A percentile compares a stretch with the other conserved stretches of the same genome.
Conservation (phyloP, 495 filamentous ascomycete genomes). For the Aspergillus egyptiacus region DNA sequence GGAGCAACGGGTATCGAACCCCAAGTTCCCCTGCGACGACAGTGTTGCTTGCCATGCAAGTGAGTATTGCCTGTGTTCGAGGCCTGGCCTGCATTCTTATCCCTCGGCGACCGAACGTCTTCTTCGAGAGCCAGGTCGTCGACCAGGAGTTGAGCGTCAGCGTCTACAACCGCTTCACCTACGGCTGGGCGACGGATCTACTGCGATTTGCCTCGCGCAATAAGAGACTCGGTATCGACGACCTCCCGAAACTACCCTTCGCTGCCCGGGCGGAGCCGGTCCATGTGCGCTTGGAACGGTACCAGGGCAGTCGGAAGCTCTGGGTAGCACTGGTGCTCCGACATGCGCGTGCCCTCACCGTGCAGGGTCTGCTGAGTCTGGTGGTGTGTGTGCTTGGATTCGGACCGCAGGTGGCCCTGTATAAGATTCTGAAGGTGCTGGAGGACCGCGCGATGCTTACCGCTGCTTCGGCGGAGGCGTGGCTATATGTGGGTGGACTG, state of each 20-base stretch:
- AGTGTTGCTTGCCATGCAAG: constrained; percentile 19
- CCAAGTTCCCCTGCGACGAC: constrained; percentile 11
- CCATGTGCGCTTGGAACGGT: constrained; percentile 45
- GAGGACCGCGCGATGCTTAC: constrained; percentile 44
- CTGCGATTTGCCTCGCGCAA: constrained; percentile 49
- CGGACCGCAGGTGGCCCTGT: constrained; percentile 63
- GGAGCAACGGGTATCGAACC: constrained; percentile 7
- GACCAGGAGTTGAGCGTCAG: constrained; percentile 59
- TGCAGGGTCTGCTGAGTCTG: constrained; percentile 52
- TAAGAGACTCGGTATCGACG: constrained; percentile 51
- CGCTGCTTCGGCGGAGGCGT: constrained; percentile 39
- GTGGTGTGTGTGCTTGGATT: constrained; percentile 54
- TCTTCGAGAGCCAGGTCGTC: constrained; percentile 49
- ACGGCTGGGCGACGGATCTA: constrained; percentile 52
- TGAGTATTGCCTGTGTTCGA: constrained; percentile 24
- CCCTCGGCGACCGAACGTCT: constrained; percentile 64
- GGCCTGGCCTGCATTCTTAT: constrained; percentile 36
- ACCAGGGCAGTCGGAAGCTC: constrained; percentile 44
- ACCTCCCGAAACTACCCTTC: constrained; percentile 46
- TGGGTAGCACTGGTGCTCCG: constrained; percentile 55
- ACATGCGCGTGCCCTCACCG: constrained; percentile 46
- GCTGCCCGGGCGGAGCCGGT: constrained; percentile 26
- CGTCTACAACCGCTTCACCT: constrained; percentile 56
- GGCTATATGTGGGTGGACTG: constrained; percentile 64
- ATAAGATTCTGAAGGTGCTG: constrained; percentile 56